Percentiles rank a stretch among this genome's conserved stretches.
Evolutionary conservation across 225 moss, liverwort and hornwort genomes (phyloP).

Genomic region (Physcomitrium patens): DNA sequence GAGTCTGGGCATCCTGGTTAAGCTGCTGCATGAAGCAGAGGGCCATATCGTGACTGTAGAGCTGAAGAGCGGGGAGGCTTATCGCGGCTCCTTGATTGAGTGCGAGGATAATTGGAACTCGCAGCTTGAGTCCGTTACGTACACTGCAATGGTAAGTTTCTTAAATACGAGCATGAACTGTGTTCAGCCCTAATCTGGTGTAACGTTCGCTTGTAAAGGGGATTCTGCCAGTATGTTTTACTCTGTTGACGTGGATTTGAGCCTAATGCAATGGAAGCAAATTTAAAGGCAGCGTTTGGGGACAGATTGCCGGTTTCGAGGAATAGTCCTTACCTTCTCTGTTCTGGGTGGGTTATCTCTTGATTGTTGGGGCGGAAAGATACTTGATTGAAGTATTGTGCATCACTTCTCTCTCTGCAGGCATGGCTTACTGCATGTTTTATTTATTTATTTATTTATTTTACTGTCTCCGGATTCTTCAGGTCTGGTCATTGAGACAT

Average conservation of each 20-base stretch:
- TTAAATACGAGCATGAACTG: neutral
- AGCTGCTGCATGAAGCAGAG: conserved; percentile 72
- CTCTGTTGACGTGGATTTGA: neutral
- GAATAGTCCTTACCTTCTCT: conserved; percentile 2
- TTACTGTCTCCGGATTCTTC: neutral
- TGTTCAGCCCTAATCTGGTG: neutral
- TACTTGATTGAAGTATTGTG: neutral
- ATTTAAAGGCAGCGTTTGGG: neutral
- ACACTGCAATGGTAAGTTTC: conserved; percentile 57
- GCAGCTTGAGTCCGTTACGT: conserved; percentile 68
- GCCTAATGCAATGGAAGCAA: neutral
- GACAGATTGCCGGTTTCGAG: conserved; percentile 7
- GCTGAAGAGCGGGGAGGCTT: conserved; percentile 71
- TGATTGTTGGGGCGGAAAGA: neutral
- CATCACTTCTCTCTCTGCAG: neutral
- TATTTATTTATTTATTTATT: too few species aligned
- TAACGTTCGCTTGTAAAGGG: conserved; percentile 15
- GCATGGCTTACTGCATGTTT: neutral
- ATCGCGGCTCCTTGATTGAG: conserved; percentile 70
- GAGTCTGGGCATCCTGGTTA: conserved; percentile 74
- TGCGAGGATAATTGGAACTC: conserved; percentile 80
- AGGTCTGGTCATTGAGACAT: neutral
- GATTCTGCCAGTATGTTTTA: neutral
- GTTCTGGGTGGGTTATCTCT: neutral
- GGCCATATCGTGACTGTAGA: conserved; percentile 76